A percentile compares a stretch with the other conserved stretches of the same genome.
Conservation (phyloP, 257 asterid genomes). For the Capsicum baccatum region DNA sequence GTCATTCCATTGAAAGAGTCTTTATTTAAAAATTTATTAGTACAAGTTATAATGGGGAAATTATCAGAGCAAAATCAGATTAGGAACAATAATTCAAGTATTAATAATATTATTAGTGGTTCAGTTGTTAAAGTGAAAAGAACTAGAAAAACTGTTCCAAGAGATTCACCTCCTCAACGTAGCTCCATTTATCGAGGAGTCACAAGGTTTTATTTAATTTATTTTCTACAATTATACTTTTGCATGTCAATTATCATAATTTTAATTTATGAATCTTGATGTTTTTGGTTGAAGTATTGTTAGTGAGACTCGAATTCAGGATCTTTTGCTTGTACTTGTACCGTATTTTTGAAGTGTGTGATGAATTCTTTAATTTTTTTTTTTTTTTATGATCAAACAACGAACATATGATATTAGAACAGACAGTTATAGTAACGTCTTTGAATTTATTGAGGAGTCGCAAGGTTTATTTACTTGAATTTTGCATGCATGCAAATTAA, state of each 20-base stretch:
- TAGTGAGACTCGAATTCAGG: background rate
- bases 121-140: conserved; percentile 58
- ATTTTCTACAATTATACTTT: background rate
- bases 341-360: no score
- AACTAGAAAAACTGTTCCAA: conserved; percentile 78
- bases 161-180: conserved; percentile 88
- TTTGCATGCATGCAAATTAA: background rate
- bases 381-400: no score
- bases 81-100: conserved; percentile 34
- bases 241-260: background rate
- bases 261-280: background rate
- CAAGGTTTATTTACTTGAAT: background rate
- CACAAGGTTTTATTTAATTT: conserved; percentile 55
- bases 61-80: conserved; percentile 51
- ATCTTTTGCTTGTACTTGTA: background rate
- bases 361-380: no score
- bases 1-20: conserved; percentile 44
- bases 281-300: background rate
- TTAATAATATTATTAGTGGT: conserved; percentile 27
- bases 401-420: background rate
- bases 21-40: conserved; percentile 20
- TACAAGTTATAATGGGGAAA: conserved; percentile 58
- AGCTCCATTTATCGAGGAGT: conserved; percentile 85
- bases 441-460: background rate
- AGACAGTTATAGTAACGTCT: background rate